These are phyloP conservation scores for Penicillium sp. DNA, from an alignment of 2,329 filamentous ascomycete species.

Conservation along the genomic window DNA sequence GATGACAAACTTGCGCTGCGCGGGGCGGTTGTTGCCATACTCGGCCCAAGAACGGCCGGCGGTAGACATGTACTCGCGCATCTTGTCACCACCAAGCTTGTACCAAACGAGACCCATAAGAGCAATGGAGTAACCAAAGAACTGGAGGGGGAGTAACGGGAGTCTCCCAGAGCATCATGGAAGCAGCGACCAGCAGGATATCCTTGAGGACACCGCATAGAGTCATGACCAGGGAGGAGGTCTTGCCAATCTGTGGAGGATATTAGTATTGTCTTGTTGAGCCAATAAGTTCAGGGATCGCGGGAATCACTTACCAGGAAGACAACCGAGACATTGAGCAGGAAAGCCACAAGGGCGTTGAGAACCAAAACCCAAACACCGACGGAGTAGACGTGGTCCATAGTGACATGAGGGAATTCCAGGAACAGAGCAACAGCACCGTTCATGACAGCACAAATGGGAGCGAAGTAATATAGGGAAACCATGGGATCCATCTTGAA, in stretches of 20 bases:
- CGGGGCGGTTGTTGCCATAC: constrained; percentile 74
- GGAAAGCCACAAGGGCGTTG: constrained; percentile 76
- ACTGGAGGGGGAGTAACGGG: constrained; percentile 67
- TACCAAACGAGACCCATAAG: constrained; percentile 65
- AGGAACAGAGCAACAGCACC: constrained; percentile 65
- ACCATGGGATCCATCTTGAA: constrained; percentile 89
- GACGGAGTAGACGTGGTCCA: constrained; percentile 64
- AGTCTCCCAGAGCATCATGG: constrained; percentile 75
- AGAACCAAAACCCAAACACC: constrained; percentile 65
- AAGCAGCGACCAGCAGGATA: constrained; percentile 74
- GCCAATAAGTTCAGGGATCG: no score
- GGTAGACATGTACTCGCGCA: constrained; percentile 75
- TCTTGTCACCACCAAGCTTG: constrained; percentile 71
- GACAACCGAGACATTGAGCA: constrained; percentile 81
- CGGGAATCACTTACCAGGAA: constrained; percentile 64
- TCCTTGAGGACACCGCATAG: constrained; percentile 85
- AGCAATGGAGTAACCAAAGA: constrained; percentile 74
- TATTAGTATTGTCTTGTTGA: not conserved
- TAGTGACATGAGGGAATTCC: constrained; percentile 66
- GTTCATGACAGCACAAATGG: constrained; percentile 81
- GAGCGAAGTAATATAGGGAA: constrained; percentile 86
- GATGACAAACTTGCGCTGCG: constrained; percentile 73
- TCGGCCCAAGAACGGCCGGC: constrained; percentile 79
- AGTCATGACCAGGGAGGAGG: constrained; percentile 80
- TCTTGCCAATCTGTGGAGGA: constrained; percentile 71